Evolutionary conservation across 176 grass and related monocot genomes (phyloP), one percentile per base, ranked within the genome.

Genomic region (Oryza punctata): DNA sequence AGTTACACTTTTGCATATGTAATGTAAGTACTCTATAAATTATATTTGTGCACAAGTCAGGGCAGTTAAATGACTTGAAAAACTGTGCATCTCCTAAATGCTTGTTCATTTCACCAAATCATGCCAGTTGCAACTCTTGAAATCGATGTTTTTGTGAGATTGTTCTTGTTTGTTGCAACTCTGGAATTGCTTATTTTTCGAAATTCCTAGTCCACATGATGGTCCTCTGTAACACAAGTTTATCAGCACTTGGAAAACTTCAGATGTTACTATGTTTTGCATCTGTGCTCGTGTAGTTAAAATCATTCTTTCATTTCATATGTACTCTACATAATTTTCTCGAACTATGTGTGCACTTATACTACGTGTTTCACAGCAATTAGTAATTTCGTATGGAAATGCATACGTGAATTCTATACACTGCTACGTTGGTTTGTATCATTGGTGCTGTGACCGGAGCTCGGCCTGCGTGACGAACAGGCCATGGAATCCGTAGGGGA

Each of bases 401-500:
- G 29, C 76, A 24, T 5, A 18, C 12, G 28, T 28, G 19, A 73
- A 69, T 37, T 69, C 60, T 59, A 28, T 70, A 69, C 52, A 81
- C 64, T 69, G n/a, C 57, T 11, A 61, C 18, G n/a, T 28, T 25
- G 21, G 21, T 40, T 26, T 32, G 43, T 7, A n/a, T 86, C 66
- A 90, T 70, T 63, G 78, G 6, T 89, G 81, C 84, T 97, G 94
- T 44, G 90, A 87, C 29, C 66, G 89, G 81, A 97, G 92, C 67
- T 97, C 88, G 3, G 80, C 77, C 85, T 78, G 30, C 11, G 86
- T 89, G 65, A 94, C 47, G 47, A 97, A 94, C 21, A 94, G 73
- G 41, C 94, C 94, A 57, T 97, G 94, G 90, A 97, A 97, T 25
- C 92, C 95, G 69, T 97, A 97, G 10, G 95, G 92, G 23, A 97